Conservation (phyloP, 2,329 filamentous ascomycete species). For the Arthroderma uncinatum region DNA sequence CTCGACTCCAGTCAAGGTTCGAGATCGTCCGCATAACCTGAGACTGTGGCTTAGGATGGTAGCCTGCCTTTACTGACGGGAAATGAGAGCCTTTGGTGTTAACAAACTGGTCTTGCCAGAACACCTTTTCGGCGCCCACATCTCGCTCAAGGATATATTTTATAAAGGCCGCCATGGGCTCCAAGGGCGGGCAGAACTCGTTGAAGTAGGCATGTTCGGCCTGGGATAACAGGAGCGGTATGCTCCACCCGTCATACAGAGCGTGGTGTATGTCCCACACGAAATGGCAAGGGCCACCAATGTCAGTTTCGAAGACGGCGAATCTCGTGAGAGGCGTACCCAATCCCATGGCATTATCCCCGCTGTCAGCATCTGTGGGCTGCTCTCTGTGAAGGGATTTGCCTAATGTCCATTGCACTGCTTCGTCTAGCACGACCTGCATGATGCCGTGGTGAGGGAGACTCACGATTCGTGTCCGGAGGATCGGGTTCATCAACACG, state of each 20-base stretch:
- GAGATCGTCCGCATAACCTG: background rate
- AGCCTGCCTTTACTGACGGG: background rate
- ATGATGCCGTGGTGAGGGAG: conserved; percentile 17
- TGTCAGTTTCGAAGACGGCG: background rate
- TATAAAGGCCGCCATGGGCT: background rate
- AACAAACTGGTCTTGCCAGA: conserved; percentile 11
- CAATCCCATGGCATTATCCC: background rate
- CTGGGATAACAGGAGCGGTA: background rate
- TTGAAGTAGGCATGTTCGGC: background rate
- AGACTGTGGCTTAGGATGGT: background rate
- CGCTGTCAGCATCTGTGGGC: background rate
- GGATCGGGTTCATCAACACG: conserved; percentile 25
- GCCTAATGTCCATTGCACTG: conserved; percentile 12
- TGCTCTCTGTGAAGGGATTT: background rate
- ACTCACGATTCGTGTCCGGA: conserved; percentile 27
- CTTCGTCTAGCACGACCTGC: conserved; percentile 17
- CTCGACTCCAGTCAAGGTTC: background rate
- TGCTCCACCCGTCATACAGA: conserved; percentile 5
- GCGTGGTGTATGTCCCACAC: conserved; percentile 2
- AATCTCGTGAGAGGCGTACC: background rate
- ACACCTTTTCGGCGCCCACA: background rate
- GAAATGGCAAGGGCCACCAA: background rate
- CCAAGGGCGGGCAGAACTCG: background rate
- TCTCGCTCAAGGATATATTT: background rate
- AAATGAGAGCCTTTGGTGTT: conserved; percentile 6